Percentiles rank a stretch among this genome's conserved stretches.
These are phyloP conservation scores for Pseudotsuga menziesii DNA, from an alignment of 75 land plant genomes.

Conservation along the genomic window DNA sequence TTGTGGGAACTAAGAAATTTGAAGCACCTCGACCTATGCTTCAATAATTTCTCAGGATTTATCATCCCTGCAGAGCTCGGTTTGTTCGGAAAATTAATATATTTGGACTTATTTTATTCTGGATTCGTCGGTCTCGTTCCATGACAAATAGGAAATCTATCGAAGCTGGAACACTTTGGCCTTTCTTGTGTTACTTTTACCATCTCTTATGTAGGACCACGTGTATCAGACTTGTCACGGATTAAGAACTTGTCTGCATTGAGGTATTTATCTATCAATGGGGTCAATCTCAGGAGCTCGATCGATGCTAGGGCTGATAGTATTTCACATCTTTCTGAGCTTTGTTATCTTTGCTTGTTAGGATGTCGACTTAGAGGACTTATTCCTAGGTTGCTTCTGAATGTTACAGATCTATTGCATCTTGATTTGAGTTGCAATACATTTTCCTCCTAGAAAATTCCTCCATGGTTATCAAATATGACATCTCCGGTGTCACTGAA, in stretches of 20 bases:
- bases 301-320: not conserved
- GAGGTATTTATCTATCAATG: not conserved
- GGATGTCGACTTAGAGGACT: slow-evolving; percentile 12
- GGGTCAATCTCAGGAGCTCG: not conserved
- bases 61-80: slow-evolving; percentile 22
- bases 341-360: not conserved
- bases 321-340: not conserved
- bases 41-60: slow-evolving; percentile 15
- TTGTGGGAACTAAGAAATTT: slow-evolving; percentile 17
- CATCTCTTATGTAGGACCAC: too few relatives aligned
- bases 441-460: not conserved
- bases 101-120: slow-evolving; percentile 21
- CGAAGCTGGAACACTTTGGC: slow-evolving; percentile 6
- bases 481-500: not conserved
- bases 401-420: too few relatives aligned
- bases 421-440: slow-evolving; percentile 19
- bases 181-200: not conserved
- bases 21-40: slow-evolving; percentile 22
- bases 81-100: slow-evolving; percentile 8
- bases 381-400: too few relatives aligned
- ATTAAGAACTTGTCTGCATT: slow-evolving; percentile 2
- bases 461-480: slow-evolving; percentile 1
- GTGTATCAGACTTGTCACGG: not conserved
- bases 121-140: slow-evolving; percentile 18
- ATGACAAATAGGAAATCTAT: slow-evolving; percentile 19